A percentile compares a stretch with the other conserved stretches of the same genome.
phyloP scores from a whole-genome alignment of 345 rosid genomes.

The Gossypium arboreum region DNA sequence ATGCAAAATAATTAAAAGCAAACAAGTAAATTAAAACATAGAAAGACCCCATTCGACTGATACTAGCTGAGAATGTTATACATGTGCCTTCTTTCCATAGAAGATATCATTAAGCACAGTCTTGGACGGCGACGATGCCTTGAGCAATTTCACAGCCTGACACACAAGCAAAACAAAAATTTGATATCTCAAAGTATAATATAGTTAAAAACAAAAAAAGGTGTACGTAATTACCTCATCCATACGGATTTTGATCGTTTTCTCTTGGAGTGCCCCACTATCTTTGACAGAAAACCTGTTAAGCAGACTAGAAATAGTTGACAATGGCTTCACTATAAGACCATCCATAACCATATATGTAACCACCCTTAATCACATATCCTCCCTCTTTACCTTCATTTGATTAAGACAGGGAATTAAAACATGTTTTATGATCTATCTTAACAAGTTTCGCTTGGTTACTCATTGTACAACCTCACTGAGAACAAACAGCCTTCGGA shows the following conservation, averaged over 20 bases:
- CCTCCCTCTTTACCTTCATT: slow-evolving; percentile 18
- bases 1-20: no score
- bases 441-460: background rate
- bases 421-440: background rate
- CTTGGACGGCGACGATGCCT: no score
- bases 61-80: no score
- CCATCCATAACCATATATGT: slow-evolving; percentile 29
- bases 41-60: no score
- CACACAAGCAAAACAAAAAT: no score
- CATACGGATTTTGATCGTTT: slow-evolving; percentile 9
- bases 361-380: slow-evolving; percentile 26
- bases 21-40: no score
- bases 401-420: no score
- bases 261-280: slow-evolving; percentile 11
- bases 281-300: slow-evolving; percentile 7
- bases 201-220: background rate
- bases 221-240: background rate
- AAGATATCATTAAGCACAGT: no score
- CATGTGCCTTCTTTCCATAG: no score
- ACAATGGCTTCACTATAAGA: slow-evolving; percentile 15
- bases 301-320: slow-evolving; percentile 15
- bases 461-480: background rate
- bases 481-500: background rate
- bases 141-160: no score
- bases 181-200: no score